These are phyloP conservation scores for Psilocybe azurescens DNA, from an alignment of 768 basidiomycete species.

Conservation along the genomic window DNA sequence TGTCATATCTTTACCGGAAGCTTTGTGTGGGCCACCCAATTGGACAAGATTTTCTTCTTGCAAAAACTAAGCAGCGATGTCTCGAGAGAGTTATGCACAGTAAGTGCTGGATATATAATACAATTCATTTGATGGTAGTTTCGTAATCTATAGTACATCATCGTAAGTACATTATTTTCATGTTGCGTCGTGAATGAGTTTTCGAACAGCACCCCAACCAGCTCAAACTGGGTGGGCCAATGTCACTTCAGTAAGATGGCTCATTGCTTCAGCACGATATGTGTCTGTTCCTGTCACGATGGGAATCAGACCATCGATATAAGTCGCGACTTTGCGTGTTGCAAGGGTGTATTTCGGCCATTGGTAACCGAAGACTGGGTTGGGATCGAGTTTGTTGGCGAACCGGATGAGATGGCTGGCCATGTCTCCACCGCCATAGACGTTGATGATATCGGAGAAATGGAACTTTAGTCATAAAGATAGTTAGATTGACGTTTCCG, in stretches of 20 bases:
- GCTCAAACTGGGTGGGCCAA: constrained; percentile 14
- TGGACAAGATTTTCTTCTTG: too few species aligned
- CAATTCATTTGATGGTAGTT: background rate
- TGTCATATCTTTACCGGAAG: too few species aligned
- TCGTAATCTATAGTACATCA: background rate
- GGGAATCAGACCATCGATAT: constrained; percentile 29
- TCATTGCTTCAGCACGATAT: constrained; percentile 27
- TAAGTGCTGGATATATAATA: background rate
- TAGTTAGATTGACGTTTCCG: background rate
- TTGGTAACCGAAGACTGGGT: constrained; percentile 14
- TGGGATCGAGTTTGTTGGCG: constrained; percentile 31
- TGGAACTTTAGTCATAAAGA: background rate
- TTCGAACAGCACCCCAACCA: background rate
- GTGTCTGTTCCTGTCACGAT: constrained; percentile 26
- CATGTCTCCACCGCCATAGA: constrained; percentile 45
- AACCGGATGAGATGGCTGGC: constrained; percentile 51
- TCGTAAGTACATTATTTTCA: background rate
- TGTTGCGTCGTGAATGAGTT: background rate
- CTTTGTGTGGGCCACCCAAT: too few species aligned
- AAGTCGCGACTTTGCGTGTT: constrained; percentile 30
- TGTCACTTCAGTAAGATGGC: constrained; percentile 22
- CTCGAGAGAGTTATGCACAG: too few species aligned
- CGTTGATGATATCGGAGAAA: constrained; percentile 41
- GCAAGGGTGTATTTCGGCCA: constrained; percentile 26
- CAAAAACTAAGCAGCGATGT: too few species aligned